phyloP scores from a whole-genome alignment of 805 yeast genomes.

The Schizosaccharomyces pombe region DNA sequence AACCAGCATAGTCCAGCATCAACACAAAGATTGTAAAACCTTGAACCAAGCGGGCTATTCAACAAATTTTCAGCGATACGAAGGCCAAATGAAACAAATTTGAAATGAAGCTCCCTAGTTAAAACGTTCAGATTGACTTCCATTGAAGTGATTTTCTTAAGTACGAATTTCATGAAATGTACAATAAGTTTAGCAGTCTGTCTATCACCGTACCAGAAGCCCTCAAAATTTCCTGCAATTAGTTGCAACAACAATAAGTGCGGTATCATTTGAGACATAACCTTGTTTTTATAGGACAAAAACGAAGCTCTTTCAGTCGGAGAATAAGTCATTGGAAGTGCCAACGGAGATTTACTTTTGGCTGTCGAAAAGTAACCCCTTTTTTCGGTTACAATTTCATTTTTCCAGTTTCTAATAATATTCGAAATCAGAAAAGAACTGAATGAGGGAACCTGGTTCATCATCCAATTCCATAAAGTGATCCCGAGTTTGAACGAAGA shows the following conservation, averaged over 20 bases:
- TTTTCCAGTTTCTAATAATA: constrained; percentile 45
- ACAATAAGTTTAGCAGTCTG: background rate
- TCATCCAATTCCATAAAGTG: constrained; percentile 58
- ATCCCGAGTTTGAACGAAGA: constrained; percentile 38
- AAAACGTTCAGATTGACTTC: background rate
- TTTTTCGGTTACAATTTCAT: background rate
- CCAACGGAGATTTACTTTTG: background rate
- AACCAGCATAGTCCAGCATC: constrained; percentile 68
- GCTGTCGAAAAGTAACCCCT: background rate
- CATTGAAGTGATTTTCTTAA: background rate
- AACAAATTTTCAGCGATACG: background rate
- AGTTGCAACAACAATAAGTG: constrained; percentile 47
- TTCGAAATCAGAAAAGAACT: constrained; percentile 43
- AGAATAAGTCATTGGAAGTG: constrained; percentile 48
- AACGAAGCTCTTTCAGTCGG: constrained; percentile 51
- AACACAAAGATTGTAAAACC: constrained; percentile 12
- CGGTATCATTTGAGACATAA: constrained; percentile 32
- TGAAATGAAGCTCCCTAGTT: background rate
- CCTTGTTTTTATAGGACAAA: constrained; percentile 27
- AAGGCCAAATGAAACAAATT: background rate
- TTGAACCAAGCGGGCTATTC: background rate
- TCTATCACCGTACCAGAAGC: background rate
- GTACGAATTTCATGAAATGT: background rate
- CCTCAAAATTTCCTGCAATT: constrained; percentile 56
- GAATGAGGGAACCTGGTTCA: constrained; percentile 38